Percentiles rank a stretch among this genome's conserved stretches.
Evolutionary conservation across 2,329 filamentous ascomycete species (phyloP).

Genomic region (Trichophyton mentagrophytes): DNA sequence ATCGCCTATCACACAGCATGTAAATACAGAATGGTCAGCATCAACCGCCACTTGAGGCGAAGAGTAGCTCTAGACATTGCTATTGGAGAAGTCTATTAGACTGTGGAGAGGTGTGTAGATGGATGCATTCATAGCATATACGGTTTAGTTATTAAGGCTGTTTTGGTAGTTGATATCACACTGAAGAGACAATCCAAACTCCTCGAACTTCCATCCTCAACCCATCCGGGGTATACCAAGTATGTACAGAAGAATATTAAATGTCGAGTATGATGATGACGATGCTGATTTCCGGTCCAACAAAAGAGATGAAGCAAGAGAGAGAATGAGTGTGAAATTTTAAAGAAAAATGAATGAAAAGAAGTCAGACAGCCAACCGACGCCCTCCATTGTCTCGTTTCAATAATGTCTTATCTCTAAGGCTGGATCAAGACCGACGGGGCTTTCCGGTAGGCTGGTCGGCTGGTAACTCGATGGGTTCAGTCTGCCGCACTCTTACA

Average conservation of each 20-base stretch:
- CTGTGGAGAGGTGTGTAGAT: neutral
- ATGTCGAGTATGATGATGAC: neutral
- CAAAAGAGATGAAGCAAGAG: neutral
- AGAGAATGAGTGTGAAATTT: neutral
- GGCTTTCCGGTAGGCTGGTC: neutral
- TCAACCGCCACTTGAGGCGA: too few relatives aligned
- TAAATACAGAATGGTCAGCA: neutral
- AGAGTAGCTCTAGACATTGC: too few relatives aligned
- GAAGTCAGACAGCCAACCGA: neutral
- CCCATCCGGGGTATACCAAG: neutral
- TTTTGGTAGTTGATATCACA: neutral
- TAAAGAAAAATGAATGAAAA: neutral
- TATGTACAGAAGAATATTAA: neutral
- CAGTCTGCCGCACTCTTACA: neutral
- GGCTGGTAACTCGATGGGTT: neutral
- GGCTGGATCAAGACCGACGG: neutral
- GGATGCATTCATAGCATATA: neutral
- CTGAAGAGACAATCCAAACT: neutral
- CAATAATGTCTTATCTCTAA: neutral
- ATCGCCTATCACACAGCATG: neutral
- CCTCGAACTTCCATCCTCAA: neutral
- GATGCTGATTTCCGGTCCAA: neutral
- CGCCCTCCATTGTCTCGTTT: neutral
- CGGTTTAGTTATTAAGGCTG: neutral
- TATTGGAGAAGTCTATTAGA: neutral